phyloP scores from a whole-genome alignment of 768 basidiomycete genomes.

The Scleroderma bovista region DNA sequence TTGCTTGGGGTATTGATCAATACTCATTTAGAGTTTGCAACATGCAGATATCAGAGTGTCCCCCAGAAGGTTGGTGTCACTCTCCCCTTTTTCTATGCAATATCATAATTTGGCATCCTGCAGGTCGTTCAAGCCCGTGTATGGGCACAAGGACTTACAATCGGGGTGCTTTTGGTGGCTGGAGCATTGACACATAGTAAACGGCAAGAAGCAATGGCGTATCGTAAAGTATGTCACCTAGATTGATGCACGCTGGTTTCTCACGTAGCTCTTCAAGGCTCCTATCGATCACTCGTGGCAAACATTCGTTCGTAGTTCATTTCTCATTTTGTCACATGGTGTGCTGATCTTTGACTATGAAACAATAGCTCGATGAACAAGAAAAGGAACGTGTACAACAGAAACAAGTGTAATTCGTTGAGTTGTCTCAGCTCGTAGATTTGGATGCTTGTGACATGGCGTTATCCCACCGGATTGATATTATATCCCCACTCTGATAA shows the following conservation, averaged over 20 bases:
- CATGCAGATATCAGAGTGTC: conserved; percentile 19
- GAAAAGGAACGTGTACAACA: conserved; percentile 16
- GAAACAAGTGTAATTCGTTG: conserved; percentile 8
- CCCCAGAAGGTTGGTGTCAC: conserved; percentile 21
- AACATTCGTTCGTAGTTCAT: conserved; percentile 17
- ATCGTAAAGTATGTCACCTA: conserved; percentile 16
- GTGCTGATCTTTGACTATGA: background rate
- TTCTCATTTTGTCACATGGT: background rate
- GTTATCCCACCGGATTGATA: background rate
- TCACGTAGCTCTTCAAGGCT: conserved; percentile 6
- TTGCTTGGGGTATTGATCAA: too few relatives aligned
- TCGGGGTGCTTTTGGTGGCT: conserved; percentile 66
- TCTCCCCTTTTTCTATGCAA: background rate
- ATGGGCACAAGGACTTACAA: conserved; percentile 83
- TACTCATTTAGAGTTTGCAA: background rate
- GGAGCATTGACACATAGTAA: conserved; percentile 57
- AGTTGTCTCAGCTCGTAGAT: background rate
- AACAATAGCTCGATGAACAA: conserved; percentile 23
- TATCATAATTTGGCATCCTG: conserved; percentile 35
- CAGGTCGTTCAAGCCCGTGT: conserved; percentile 79
- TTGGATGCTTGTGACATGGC: background rate
- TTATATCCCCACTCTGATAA: background rate
- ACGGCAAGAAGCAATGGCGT: conserved; percentile 34
- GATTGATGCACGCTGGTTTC: background rate
- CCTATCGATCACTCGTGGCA: conserved; percentile 25